Conservation (phyloP, 345 rosid genomes). For the Anastatica hierochuntica region DNA sequence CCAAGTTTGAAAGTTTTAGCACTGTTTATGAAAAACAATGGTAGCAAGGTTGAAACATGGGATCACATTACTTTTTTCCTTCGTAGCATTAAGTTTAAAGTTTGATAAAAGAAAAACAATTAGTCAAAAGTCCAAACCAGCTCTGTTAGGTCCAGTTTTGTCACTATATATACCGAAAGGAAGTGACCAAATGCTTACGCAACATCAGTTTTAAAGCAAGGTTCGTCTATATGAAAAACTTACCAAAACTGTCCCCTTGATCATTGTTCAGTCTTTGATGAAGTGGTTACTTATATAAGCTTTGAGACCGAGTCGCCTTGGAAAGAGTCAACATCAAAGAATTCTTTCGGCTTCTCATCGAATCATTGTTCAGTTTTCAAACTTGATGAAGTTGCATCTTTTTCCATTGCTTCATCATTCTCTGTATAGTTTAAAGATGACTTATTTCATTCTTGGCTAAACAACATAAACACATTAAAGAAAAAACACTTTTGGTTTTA, state of each 20-base stretch:
- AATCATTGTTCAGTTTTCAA: slow-evolving; percentile 24
- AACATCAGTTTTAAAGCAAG: slow-evolving; percentile 3
- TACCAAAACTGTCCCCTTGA: slow-evolving; percentile 34
- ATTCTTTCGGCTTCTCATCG: slow-evolving; percentile 49
- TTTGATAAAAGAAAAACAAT: neutral
- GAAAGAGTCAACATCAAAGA: slow-evolving; percentile 47
- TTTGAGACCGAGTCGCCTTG: slow-evolving; percentile 35
- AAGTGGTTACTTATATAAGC: slow-evolving; percentile 38
- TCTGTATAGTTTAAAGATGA: slow-evolving; percentile 17
- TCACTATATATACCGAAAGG: slow-evolving; percentile 2
- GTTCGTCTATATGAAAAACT: slow-evolving; percentile 1
- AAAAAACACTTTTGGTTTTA: slow-evolving; percentile 6
- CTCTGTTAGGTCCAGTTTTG: slow-evolving; percentile 11
- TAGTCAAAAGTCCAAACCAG: neutral
- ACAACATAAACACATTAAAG: neutral
- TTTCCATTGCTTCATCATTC: slow-evolving; percentile 21
- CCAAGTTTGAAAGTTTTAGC: too few species aligned
- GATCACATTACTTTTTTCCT: neutral
- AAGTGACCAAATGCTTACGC: slow-evolving; percentile 15
- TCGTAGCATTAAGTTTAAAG: slow-evolving; percentile 2
- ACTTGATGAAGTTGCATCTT: slow-evolving; percentile 47
- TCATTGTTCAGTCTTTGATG: slow-evolving; percentile 43
- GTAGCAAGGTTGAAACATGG: too few species aligned
- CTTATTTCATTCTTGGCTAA: neutral
- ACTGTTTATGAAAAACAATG: too few species aligned